A percentile compares a stretch with the other conserved stretches of the same genome.
Evolutionary conservation across 1,284 basidiomycete genomes (phyloP).

Genomic region (Leccinum proximum): DNA sequence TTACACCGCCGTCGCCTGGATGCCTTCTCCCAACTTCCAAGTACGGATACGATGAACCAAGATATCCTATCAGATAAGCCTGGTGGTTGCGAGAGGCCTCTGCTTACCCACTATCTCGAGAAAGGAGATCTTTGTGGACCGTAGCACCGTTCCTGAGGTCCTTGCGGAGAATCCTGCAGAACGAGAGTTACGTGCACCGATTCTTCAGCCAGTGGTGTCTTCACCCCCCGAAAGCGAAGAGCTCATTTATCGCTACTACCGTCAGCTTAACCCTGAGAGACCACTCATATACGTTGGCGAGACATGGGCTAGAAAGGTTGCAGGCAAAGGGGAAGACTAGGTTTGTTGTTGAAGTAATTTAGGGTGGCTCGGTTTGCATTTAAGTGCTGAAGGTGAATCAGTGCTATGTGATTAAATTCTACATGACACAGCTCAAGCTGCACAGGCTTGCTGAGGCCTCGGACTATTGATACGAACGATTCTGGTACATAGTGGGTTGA

Average conservation of each 20-base stretch:
- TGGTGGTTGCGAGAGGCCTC: background rate
- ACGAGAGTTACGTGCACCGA: slow-evolving; percentile 5
- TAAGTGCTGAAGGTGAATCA: background rate
- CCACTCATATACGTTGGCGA: slow-evolving; percentile 8
- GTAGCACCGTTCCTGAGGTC: background rate
- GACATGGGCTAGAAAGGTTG: slow-evolving; percentile 13
- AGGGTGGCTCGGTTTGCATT: background rate
- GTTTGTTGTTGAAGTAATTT: too few relatives aligned
- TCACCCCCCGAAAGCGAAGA: slow-evolving; percentile 2
- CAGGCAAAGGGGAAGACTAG: slow-evolving; percentile 2
- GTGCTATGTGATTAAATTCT: too few relatives aligned
- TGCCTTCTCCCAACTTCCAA: background rate
- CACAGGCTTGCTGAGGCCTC: too few relatives aligned
- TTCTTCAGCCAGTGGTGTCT: slow-evolving; percentile 2
- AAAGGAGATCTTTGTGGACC: slow-evolving; percentile 10
- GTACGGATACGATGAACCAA: background rate
- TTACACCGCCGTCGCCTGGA: background rate
- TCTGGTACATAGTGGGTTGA: too few relatives aligned
- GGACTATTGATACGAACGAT: too few relatives aligned
- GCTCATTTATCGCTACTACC: too few relatives aligned
- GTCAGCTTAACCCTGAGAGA: too few relatives aligned
- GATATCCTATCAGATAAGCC: background rate
- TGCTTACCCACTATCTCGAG: slow-evolving; percentile 11
- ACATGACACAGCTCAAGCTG: too few relatives aligned
- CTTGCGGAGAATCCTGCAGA: slow-evolving; percentile 4